Evolutionary conservation across 2,329 filamentous ascomycete genomes (phyloP), one percentile per base, ranked within the genome.

Genomic region (Fusarium mangiferae): DNA sequence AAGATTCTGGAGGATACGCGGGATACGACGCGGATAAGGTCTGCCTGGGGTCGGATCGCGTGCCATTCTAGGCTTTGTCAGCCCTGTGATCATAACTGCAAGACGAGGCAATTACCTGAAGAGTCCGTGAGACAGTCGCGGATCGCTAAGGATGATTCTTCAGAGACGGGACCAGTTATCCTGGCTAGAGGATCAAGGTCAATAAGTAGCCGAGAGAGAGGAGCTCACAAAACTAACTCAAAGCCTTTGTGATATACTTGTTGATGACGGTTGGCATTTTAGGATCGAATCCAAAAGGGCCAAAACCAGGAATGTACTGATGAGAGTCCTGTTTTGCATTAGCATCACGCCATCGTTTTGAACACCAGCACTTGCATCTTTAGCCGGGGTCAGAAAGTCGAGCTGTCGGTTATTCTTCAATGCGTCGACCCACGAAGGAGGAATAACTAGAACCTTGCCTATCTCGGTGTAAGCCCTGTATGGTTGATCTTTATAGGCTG

Each of bases 341-440:
- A 38, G 51, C 4, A 17, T 3, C 2, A 9, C n/a, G 2, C 2
- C 10, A 17, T 14, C 7, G 0, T 1, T 35, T 1, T 3, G 0
- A 17, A n/a, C 7, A 38, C 3, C 5, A 2, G 7, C 5, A 18
- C 54, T 24, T 6, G n/a, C 60, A 6, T 63, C 60, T 17, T 35
- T 15, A 5, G 22, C 4, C 0, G 45, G 7, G 6, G 12, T 10
- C 6, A 14, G 56, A 11, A 28, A 63, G 42, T 61, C 15, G 3
- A 26, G 57, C 1, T 61, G 26, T 20, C 35, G 24, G n/a, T 41
- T 38, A 7, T 22, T 64, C 6, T 41, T 64, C 24, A 64, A 18
- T 0, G 22, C 20, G 6, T 38, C 41, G 0, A 64, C 22, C 33
- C 39, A 64, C 7, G 46, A 28, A 9, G 56, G 61, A 2, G 61